A percentile compares a stretch with the other conserved stretches of the same genome.
These are phyloP conservation scores for Chaetomidium leptoderma DNA, from an alignment of 495 filamentous ascomycete genomes.

Conservation along the genomic window DNA sequence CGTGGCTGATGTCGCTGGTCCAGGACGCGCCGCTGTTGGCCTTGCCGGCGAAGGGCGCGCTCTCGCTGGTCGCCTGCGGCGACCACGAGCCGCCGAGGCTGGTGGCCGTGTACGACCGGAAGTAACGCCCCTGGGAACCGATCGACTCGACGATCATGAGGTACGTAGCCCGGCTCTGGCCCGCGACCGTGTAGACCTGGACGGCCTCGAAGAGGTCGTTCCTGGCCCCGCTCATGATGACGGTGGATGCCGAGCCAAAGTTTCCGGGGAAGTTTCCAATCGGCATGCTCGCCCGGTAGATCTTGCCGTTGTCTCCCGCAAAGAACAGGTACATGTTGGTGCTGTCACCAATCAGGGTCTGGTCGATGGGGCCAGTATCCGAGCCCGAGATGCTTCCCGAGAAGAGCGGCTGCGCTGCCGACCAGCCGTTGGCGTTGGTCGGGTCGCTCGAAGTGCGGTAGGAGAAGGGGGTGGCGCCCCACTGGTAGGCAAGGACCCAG, in stretches of 20 bases:
- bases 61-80: constrained; percentile 48
- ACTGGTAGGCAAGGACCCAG: constrained; percentile 61
- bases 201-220: constrained; percentile 62
- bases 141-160: constrained; percentile 64
- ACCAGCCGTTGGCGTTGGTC: constrained; percentile 54
- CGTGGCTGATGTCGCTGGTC: constrained; percentile 63
- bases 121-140: constrained; percentile 54
- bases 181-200: constrained; percentile 56
- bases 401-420: constrained; percentile 50
- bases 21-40: constrained; percentile 58
- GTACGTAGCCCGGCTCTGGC: constrained; percentile 48
- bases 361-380: constrained; percentile 53
- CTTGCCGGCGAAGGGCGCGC: constrained; percentile 56
- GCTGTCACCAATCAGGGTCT: constrained; percentile 56
- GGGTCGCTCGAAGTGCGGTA: constrained; percentile 57
- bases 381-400: constrained; percentile 49
- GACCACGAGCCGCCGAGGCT: constrained; percentile 54
- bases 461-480: constrained; percentile 54
- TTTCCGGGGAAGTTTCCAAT: constrained; percentile 54
- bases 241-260: constrained; percentile 49
- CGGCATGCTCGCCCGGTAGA: constrained; percentile 58
- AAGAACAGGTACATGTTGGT: constrained; percentile 62
- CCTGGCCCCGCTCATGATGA: constrained; percentile 47
- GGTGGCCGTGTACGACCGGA: constrained; percentile 58
- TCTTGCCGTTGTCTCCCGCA: constrained; percentile 59